Conservation (phyloP, 805 yeast species). For the Metschnikowia shivogae region DNA sequence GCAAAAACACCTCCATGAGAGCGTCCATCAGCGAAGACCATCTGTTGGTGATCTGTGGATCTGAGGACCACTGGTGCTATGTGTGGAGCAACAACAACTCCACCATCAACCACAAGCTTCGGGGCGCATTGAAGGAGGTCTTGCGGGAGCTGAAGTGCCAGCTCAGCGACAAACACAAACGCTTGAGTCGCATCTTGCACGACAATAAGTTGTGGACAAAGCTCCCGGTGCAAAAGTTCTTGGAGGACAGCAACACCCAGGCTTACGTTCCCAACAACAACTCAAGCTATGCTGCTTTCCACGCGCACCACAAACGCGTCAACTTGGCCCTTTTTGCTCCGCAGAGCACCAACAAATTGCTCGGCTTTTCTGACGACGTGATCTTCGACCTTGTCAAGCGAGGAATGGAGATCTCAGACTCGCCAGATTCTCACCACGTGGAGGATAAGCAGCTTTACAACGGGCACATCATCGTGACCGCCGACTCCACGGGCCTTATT, state of each 20-base stretch:
- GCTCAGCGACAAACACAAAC: slow-evolving; percentile 29
- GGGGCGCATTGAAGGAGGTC: slow-evolving; percentile 31
- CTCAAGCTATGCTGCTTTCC: slow-evolving; percentile 63
- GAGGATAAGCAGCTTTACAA: not conserved
- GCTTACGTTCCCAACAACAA: slow-evolving; percentile 44
- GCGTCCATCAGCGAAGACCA: slow-evolving; percentile 61
- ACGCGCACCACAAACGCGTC: slow-evolving; percentile 69
- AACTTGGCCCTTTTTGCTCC: slow-evolving; percentile 83
- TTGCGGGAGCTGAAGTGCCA: slow-evolving; percentile 33
- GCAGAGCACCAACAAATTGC: slow-evolving; percentile 52
- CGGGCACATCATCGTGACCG: slow-evolving; percentile 62
- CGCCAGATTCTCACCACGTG: slow-evolving; percentile 2
- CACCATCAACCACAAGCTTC: slow-evolving; percentile 38
- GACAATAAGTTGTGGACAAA: slow-evolving; percentile 28
- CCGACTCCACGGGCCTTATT: slow-evolving; percentile 70
- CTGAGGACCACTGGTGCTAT: slow-evolving; percentile 86
- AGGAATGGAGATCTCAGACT: slow-evolving; percentile 13
- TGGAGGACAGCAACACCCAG: slow-evolving; percentile 23
- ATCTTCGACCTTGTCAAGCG: slow-evolving; percentile 56
- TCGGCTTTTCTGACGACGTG: slow-evolving; percentile 74
- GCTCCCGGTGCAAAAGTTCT: slow-evolving; percentile 20
- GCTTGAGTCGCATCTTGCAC: slow-evolving; percentile 25
- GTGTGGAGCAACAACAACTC: slow-evolving; percentile 60
- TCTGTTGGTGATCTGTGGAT: slow-evolving; percentile 63
- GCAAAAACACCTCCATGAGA: slow-evolving; percentile 64